Percentiles rank a stretch among this genome's conserved stretches.
Evolutionary conservation across 2,329 filamentous ascomycete genomes (phyloP).

Genomic region (Aspergillus hortae): DNA sequence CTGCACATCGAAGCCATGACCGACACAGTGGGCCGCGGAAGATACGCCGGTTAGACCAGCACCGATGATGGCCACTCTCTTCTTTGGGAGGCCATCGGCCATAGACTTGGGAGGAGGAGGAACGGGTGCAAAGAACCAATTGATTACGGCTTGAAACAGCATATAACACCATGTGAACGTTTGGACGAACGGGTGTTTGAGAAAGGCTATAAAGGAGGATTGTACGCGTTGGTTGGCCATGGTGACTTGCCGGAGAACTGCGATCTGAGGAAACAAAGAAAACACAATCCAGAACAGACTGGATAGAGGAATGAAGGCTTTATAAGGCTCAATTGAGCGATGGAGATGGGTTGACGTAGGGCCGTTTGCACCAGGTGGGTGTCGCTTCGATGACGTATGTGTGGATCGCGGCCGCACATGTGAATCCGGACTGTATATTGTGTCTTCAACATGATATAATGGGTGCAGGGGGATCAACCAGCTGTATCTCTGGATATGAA

Average conservation of each 20-base stretch:
- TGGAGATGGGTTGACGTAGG: too few relatives aligned
- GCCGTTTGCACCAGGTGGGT: too few relatives aligned
- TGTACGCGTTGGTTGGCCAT: constrained; percentile 1
- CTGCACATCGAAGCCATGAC: constrained; percentile 77
- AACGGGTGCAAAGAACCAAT: constrained; percentile 61
- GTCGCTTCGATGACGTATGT: too few relatives aligned
- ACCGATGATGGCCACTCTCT: constrained; percentile 67
- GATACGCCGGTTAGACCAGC: constrained; percentile 73
- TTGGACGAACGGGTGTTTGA: constrained; percentile 28
- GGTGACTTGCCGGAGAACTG: background rate
- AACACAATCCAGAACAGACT: background rate
- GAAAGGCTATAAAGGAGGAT: constrained; percentile 18
- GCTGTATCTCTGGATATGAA: too few relatives aligned
- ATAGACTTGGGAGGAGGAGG: constrained; percentile 56
- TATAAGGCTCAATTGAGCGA: too few relatives aligned
- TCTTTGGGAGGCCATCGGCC: constrained; percentile 50
- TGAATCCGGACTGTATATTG: too few relatives aligned
- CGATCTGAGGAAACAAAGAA: background rate
- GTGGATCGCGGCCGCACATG: too few relatives aligned
- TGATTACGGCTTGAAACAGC: constrained; percentile 27
- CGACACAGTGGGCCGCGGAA: constrained; percentile 75
- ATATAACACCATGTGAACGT: constrained; percentile 30
- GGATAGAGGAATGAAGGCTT: too few relatives aligned
- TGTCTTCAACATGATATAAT: too few relatives aligned
- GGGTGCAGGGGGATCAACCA: too few relatives aligned